Base-by-base conservation (phyloP, 2,329 filamentous ascomycete genomes). In the Neonectria hederae region DNA sequence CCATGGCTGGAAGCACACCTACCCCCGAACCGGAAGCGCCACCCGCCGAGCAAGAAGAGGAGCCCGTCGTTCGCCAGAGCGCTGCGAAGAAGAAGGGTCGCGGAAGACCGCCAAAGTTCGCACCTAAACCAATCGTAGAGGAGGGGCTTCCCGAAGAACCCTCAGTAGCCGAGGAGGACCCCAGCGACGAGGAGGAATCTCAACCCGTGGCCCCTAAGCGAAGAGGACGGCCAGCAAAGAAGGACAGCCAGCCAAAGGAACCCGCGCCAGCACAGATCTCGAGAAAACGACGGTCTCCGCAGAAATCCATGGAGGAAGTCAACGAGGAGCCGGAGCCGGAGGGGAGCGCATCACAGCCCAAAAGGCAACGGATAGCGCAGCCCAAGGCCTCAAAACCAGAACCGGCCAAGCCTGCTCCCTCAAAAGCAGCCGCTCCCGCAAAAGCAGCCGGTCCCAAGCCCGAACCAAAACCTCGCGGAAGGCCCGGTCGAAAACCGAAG, bases 381-480 rank as follows among this genome's bases (percentile, higher is more conserved):
- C 60, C 69, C 19, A 75, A 66, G 62, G 71, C 65, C 64, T 73
- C 69, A 28, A 74, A 67, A 74, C 38, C 69, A 57, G 30, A 65
- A 32, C 56, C 32, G 59, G 70, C 51, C 65, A 74, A 63, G 70
- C 71, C 40, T 24, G 54, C 54, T 59, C 51, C 54, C 45, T 48
- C 49, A 32, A 72, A 28, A 28, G 6, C 26, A 28, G 26, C 26
- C 26, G 54, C 54, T 59, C 51, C 54, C 51, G 48, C 49, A 28
- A 72, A 66, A 54, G 54, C 68, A 21, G 71, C 61, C 53, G 59
- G 54, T 10, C 22, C 65, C 45, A 40, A 58, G 42, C 17, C 32
- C 70, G 76, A 67, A 65, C 68, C 63, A 72, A 77, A 66, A 62
- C 63, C 69, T 22, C 71, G 62, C 43, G 72, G 72, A 19, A 73